Evolutionary conservation across 306 rosid genomes (phyloP).

Genomic region (Rubus parviflorus): DNA sequence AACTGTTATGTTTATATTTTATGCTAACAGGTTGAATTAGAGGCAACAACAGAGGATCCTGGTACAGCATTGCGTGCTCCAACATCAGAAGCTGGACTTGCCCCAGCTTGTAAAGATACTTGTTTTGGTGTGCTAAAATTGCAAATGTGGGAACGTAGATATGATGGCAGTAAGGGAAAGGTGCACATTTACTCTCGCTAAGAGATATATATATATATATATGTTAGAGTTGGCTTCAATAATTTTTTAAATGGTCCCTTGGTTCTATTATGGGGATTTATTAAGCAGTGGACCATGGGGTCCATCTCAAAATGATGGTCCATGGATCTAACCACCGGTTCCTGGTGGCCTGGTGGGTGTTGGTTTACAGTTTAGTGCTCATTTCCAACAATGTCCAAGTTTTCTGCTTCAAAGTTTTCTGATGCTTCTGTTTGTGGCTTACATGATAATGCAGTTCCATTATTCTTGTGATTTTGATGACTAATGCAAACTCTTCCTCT

Average conservation of each 20-base stretch:
- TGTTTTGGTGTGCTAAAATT: constrained; percentile 65
- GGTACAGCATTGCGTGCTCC: constrained; percentile 91
- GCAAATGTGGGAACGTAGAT: constrained; percentile 76
- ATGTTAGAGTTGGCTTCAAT: background rate
- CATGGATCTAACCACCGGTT: background rate
- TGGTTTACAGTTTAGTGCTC: background rate
- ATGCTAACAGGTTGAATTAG: constrained; percentile 75
- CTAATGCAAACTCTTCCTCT: background rate
- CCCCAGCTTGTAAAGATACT: constrained; percentile 86
- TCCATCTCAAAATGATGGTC: background rate
- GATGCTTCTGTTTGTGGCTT: background rate
- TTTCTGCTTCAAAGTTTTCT: background rate
- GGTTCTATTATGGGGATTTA: background rate
- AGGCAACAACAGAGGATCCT: constrained; percentile 67
- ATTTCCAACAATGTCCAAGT: background rate
- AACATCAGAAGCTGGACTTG: constrained; percentile 70
- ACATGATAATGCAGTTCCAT: background rate
- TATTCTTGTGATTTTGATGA: background rate
- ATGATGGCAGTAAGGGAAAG: constrained; percentile 86
- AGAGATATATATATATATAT: background rate
- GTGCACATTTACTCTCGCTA: constrained; percentile 28
- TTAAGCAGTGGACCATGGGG: background rate
- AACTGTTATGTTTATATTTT: too few relatives aligned
- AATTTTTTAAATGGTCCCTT: background rate
- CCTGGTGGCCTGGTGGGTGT: too few relatives aligned